Conservation (phyloP, 2,329 filamentous ascomycete genomes). For the Aspergillus proliferans region DNA sequence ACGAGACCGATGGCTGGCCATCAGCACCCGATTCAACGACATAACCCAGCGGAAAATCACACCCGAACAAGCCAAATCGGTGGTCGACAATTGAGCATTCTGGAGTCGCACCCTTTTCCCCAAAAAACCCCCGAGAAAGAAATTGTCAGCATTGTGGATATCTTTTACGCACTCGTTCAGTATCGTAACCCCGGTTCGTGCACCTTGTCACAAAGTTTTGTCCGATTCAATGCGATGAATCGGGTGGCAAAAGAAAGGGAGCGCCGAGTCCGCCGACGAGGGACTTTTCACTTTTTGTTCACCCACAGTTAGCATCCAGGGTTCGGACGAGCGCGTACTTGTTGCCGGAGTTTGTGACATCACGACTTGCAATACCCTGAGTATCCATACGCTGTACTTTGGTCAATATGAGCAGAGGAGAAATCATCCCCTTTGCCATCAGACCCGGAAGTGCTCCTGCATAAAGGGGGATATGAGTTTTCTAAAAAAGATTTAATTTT, state of each 20-base stretch:
- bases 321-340: constrained; percentile 5
- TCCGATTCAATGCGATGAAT: not conserved
- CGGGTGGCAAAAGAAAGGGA: not conserved
- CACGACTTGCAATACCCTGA: not conserved
- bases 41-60: constrained; percentile 43
- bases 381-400: too few relatives aligned
- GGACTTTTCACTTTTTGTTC: not conserved
- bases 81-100: constrained; percentile 6
- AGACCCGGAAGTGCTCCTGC: not conserved
- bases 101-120: not conserved
- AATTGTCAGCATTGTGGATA: not conserved
- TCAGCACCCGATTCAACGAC: constrained; percentile 45
- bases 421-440: too few relatives aligned
- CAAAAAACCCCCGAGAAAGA: not conserved
- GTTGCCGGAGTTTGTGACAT: constrained; percentile 5
- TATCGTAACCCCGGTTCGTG: not conserved
- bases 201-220: not conserved
- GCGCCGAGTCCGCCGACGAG: not conserved
- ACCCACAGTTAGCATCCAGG: constrained; percentile 2
- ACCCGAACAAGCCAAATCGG: constrained; percentile 30
- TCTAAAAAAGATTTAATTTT: not conserved
- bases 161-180: not conserved
- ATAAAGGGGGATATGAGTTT: not conserved
- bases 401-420: too few relatives aligned
- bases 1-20: constrained; percentile 40